Conservation (phyloP, 805 yeast species). For the Candida pini region DNA sequence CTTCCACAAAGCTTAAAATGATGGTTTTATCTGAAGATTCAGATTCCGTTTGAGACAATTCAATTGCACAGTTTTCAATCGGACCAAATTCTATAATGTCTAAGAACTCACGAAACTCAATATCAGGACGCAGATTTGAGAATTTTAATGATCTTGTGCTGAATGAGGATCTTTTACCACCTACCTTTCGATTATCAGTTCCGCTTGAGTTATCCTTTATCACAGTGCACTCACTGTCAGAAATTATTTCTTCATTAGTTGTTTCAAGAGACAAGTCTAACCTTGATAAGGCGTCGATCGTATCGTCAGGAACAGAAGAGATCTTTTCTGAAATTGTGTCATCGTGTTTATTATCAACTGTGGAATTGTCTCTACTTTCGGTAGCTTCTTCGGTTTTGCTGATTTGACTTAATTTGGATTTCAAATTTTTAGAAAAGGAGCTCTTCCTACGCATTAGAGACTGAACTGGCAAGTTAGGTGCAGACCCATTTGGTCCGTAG, state of each 20-base stretch:
- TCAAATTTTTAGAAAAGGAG: slow-evolving; percentile 15
- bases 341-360: background rate
- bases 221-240: too few relatives aligned
- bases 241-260: too few relatives aligned
- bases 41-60: slow-evolving; percentile 15
- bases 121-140: slow-evolving; percentile 12
- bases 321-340: background rate
- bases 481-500: too few relatives aligned
- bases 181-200: background rate
- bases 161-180: slow-evolving; percentile 1
- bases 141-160: slow-evolving; percentile 19
- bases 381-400: slow-evolving; percentile 5
- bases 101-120: slow-evolving; percentile 23
- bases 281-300: too few relatives aligned
- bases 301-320: background rate
- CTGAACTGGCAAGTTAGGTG: background rate
- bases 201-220: background rate
- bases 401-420: slow-evolving; percentile 13
- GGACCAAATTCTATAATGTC: slow-evolving; percentile 53
- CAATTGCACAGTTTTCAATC: slow-evolving; percentile 50
- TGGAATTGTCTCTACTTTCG: slow-evolving; percentile 2
- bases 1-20: slow-evolving; percentile 23
- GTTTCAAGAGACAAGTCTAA: too few relatives aligned
- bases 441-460: slow-evolving; percentile 5
- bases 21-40: slow-evolving; percentile 4